Percentiles rank a stretch among this genome's conserved stretches.
These are phyloP conservation scores for Oenanthe javanica DNA, from an alignment of 140 eudicot genomes.

Conservation along the genomic window DNA sequence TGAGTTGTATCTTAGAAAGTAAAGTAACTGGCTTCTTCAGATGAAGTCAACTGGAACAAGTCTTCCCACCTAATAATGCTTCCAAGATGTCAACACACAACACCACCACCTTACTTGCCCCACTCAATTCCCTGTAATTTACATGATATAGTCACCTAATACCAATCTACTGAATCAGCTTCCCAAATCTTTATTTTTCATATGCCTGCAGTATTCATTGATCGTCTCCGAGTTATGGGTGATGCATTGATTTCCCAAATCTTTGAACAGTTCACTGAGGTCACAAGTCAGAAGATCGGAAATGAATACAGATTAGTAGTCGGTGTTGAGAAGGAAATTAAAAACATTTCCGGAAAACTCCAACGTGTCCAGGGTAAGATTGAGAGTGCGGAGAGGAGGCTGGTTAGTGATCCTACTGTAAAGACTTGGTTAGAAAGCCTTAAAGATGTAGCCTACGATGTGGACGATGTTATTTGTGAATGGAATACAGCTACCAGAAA, in stretches of 20 bases:
- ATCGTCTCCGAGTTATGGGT: slow-evolving; percentile 19
- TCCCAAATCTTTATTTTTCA: no score
- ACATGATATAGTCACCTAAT: not conserved
- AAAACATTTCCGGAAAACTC: slow-evolving; percentile 14
- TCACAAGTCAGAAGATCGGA: slow-evolving; percentile 19
- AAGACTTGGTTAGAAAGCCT: slow-evolving; percentile 28
- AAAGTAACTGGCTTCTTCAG: not conserved
- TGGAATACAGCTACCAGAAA: slow-evolving; percentile 20
- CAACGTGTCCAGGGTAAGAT: slow-evolving; percentile 21
- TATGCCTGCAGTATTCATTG: not conserved
- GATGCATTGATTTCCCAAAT: slow-evolving; percentile 22
- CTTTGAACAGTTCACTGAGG: slow-evolving; percentile 17
- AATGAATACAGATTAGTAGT: slow-evolving; percentile 13
- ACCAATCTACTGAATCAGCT: not conserved
- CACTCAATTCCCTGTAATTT: not conserved
- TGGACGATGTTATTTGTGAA: slow-evolving; percentile 39
- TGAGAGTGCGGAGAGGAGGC: slow-evolving; percentile 27
- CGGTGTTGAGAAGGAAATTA: slow-evolving; percentile 22
- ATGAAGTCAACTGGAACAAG: not conserved
- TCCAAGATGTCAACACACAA: not conserved
- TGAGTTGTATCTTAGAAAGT: not conserved
- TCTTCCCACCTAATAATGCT: not conserved
- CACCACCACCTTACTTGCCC: no score
- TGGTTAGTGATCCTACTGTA: slow-evolving; percentile 13
- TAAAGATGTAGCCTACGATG: slow-evolving; percentile 23